Evolutionary conservation across 306 rosid species (phyloP), one percentile per base, ranked within the genome.

Genomic region (Leucaena leucocephala): DNA sequence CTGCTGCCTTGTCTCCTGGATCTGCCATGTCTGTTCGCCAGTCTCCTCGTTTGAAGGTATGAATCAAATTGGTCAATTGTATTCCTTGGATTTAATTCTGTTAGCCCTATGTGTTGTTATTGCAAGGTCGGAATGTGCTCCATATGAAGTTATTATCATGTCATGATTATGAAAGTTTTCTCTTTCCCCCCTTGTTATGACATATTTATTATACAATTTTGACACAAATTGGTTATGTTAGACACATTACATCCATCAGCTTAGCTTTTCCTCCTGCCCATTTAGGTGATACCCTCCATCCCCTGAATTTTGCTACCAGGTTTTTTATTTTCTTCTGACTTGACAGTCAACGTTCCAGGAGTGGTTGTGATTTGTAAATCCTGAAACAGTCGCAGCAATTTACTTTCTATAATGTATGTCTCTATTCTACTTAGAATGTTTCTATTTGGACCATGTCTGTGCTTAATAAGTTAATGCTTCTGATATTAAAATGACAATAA

Each of bases 21-120:
- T 90, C 93, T 74, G 87, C 89, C 27, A 40, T 80, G 36, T 88
- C 86, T 83, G 76, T 86, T 86, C 91, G 90, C 17, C 87, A 86
- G 71, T 88, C 97, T 78, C 90, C 88, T 66, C 92, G 88, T 71
- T 80, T 87, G 49, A 71, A 73, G 97, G 96, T 91, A 83, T 67
- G 82, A 77, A 76, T 66, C 58, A 55, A 67, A 50, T 44, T 77
- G 40, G 35, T 74, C 75, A 49, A 43, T 55, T 66, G 57, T 35
- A 33, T 71, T 62, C 39, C 59, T 78, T 72, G 72, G 44, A 54
- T 82, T 33, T 49, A 35, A 72, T 19, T 7, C 39, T 57, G 52
- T 71, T 14, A n/a, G 17, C 48, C 17, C 40, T 52, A 35, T 13
- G 11, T 58, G 36, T 62, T 49, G 44, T 67, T 55, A 46, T 67